Evolutionary conservation across 345 rosid species (phyloP).

Genomic region (Lepidium sativum): DNA sequence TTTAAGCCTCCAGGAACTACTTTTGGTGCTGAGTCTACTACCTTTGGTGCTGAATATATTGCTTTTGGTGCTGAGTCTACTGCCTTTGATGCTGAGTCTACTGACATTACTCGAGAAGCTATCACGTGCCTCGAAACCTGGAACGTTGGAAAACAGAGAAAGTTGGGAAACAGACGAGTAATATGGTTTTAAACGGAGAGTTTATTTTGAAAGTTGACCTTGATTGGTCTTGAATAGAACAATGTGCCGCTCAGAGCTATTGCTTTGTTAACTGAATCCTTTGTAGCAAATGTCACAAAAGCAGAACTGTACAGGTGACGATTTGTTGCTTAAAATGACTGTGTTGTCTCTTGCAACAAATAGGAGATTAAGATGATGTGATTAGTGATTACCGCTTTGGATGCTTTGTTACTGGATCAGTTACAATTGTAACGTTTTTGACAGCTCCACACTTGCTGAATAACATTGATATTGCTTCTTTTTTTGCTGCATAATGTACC

Average conservation of each 20-base stretch:
- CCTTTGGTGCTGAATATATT: too few species aligned
- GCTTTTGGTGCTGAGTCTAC: neutral
- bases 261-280: conserved; percentile 31
- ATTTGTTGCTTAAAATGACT: neutral
- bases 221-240: conserved; percentile 30
- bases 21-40: neutral
- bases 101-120: neutral
- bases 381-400: conserved; percentile 22
- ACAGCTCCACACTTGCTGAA: conserved; percentile 33
- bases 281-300: conserved; percentile 29
- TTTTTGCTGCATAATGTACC: conserved; percentile 36
- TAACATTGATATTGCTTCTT: conserved; percentile 29
- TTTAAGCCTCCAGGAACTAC: neutral
- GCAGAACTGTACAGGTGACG: conserved; percentile 22
- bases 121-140: conserved; percentile 7
- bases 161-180: neutral
- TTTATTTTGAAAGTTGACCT: conserved; percentile 18
- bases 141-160: neutral
- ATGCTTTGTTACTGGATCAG: conserved; percentile 19
- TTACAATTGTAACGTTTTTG: conserved; percentile 10
- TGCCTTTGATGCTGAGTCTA: too few species aligned
- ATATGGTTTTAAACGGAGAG: neutral
- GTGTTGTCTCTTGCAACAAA: neutral
- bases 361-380: neutral
- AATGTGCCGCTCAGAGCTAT: conserved; percentile 21